Conservation (phyloP, 495 filamentous ascomycete genomes). For the Monascus purpureus region DNA sequence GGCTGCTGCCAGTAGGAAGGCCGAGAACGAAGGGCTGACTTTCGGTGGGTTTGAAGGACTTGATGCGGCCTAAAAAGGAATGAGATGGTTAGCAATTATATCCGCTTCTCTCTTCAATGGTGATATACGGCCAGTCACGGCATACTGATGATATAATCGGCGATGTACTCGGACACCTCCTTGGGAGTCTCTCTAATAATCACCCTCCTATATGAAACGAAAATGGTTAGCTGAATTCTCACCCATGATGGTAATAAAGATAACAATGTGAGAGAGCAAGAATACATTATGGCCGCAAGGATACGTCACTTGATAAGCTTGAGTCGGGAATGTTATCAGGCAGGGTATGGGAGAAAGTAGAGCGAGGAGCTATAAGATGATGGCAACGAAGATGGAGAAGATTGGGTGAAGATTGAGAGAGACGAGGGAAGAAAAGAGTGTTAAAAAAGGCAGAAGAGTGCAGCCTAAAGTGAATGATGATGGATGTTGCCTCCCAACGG, state of each 20-base stretch:
- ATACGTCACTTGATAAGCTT: neutral
- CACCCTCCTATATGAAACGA: constrained; percentile 52
- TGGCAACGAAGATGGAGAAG: no score
- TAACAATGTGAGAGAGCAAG: constrained; percentile 12
- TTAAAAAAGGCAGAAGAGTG: no score
- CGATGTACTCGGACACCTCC: constrained; percentile 57
- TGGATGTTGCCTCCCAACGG: no score
- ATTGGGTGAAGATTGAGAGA: no score
- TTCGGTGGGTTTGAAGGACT: constrained; percentile 53
- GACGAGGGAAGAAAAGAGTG: no score
- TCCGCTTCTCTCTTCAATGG: constrained; percentile 1
- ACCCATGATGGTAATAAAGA: constrained; percentile 14
- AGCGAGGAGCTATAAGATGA: no score
- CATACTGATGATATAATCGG: constrained; percentile 70
- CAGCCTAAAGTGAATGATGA: no score
- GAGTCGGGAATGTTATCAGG: no score
- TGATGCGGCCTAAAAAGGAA: constrained; percentile 43
- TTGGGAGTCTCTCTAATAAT: constrained; percentile 62
- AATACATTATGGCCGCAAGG: neutral
- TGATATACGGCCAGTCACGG: no score
- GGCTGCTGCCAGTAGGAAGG: constrained; percentile 70
- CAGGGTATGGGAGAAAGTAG: no score
- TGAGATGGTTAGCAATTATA: no score
- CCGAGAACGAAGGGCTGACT: constrained; percentile 68
- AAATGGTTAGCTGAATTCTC: constrained; percentile 13